These are phyloP conservation scores for Xylaria telfairii DNA, from an alignment of 495 filamentous ascomycete genomes.

Conservation along the genomic window DNA sequence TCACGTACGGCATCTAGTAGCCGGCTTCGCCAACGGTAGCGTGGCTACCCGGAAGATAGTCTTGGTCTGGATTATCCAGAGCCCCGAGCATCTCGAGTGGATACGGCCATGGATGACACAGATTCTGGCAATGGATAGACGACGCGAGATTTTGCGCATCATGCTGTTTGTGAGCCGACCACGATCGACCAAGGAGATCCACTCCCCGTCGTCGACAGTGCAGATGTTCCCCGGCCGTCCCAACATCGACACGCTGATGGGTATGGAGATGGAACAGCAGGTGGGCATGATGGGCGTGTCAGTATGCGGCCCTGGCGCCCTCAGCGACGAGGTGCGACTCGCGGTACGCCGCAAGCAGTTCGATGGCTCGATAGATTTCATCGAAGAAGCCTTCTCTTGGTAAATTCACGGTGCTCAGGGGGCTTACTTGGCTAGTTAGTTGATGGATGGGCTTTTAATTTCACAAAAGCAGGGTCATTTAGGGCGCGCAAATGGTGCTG, in stretches of 20 bases:
- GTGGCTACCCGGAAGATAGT: slow-evolving; percentile 80
- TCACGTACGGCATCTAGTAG: slow-evolving; percentile 75
- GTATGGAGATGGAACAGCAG: slow-evolving; percentile 76
- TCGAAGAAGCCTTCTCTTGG: slow-evolving; percentile 96
- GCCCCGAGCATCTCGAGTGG: slow-evolving; percentile 89
- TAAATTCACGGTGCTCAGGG: slow-evolving; percentile 38
- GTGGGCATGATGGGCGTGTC: slow-evolving; percentile 84
- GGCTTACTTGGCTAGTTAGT: background rate
- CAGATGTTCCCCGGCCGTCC: slow-evolving; percentile 85
- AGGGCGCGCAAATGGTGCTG: background rate
- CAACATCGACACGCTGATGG: slow-evolving; percentile 71
- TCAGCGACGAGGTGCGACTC: slow-evolving; percentile 83
- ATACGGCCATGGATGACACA: slow-evolving; percentile 94
- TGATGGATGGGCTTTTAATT: slow-evolving; percentile 4
- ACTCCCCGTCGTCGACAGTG: slow-evolving; percentile 79
- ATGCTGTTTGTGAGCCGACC: slow-evolving; percentile 91
- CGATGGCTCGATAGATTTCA: slow-evolving; percentile 78
- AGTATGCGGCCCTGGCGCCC: slow-evolving; percentile 87
- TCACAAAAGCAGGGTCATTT: background rate
- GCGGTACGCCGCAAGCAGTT: slow-evolving; percentile 72
- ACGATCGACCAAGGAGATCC: slow-evolving; percentile 76
- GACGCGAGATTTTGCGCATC: slow-evolving; percentile 81
- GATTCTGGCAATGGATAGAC: slow-evolving; percentile 81
- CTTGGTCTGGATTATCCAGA: slow-evolving; percentile 90
- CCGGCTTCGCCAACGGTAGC: slow-evolving; percentile 69